Percentiles rank a stretch among this genome's conserved stretches.
Evolutionary conservation across 2,329 filamentous ascomycete species (phyloP).

Genomic region (Furcasterigmium sp.): DNA sequence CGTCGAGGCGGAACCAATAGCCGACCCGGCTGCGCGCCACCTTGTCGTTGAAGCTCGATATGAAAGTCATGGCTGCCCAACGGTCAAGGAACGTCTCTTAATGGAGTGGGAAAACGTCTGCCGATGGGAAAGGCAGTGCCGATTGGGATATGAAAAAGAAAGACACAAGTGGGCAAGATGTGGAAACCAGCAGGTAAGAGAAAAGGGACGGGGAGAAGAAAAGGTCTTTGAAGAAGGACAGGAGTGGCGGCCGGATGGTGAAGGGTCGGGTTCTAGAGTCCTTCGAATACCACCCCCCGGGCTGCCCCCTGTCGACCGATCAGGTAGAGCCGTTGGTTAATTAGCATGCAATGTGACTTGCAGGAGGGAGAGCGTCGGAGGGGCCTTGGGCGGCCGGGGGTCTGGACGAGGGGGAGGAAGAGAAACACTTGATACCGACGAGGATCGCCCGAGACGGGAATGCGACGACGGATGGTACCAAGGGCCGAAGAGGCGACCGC

Average conservation of each 20-base stretch:
- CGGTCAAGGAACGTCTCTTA: too few species aligned
- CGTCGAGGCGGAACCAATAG: slow-evolving; percentile 73
- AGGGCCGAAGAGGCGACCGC: too few species aligned
- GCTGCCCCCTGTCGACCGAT: background rate
- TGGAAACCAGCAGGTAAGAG: background rate
- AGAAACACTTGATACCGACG: background rate
- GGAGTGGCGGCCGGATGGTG: background rate
- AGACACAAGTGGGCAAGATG: background rate
- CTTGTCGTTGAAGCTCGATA: slow-evolving; percentile 44
- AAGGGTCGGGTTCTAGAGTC: background rate
- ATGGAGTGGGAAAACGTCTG: too few species aligned
- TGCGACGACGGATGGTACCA: too few species aligned
- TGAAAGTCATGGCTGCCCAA: slow-evolving; percentile 39
- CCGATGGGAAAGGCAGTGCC: too few species aligned
- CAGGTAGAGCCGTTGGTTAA: too few species aligned
- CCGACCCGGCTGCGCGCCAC: slow-evolving; percentile 64
- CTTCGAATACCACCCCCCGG: background rate
- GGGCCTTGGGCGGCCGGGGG: background rate
- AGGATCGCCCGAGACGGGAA: background rate
- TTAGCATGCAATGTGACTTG: too few species aligned
- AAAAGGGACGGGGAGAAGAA: background rate
- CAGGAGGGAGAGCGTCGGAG: too few species aligned
- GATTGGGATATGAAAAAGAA: background rate
- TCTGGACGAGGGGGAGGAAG: background rate
- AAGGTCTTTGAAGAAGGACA: background rate